phyloP scores from a whole-genome alignment of 768 basidiomycete species.

The Crucibulum laeve region DNA sequence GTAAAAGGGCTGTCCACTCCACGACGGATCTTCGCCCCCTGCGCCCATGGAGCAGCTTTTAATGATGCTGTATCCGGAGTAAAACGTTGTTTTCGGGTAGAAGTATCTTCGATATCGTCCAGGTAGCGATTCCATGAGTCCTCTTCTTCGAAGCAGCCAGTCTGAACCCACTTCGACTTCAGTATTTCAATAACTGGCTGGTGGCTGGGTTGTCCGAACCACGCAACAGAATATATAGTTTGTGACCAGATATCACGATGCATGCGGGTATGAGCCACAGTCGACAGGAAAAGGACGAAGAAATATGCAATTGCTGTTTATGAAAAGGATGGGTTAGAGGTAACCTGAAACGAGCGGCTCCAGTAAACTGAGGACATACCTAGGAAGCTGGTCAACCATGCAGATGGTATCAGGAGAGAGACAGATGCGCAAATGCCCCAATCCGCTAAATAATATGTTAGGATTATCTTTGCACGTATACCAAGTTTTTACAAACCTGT shows the following conservation, averaged over 20 bases:
- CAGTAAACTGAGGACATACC: constrained; percentile 29
- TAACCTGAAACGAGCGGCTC: constrained; percentile 25
- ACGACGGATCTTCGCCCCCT: constrained; percentile 37
- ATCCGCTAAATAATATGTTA: constrained; percentile 20
- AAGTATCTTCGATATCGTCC: constrained; percentile 24
- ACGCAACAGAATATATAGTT: constrained; percentile 48
- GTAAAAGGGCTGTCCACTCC: constrained; percentile 56
- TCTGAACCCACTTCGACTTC: not conserved
- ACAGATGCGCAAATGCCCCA: constrained; percentile 45
- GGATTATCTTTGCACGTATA: constrained; percentile 5
- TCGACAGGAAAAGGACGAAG: constrained; percentile 42
- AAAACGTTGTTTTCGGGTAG: constrained; percentile 9
- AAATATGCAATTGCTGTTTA: constrained; percentile 41
- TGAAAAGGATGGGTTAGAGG: too few relatives aligned
- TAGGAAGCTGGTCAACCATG: constrained; percentile 44
- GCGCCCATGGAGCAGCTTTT: constrained; percentile 47
- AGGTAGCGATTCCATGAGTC: constrained; percentile 9
- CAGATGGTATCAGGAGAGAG: constrained; percentile 38
- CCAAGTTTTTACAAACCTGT: constrained; percentile 23
- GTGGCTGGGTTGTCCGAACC: constrained; percentile 38
- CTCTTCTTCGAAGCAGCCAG: constrained; percentile 10
- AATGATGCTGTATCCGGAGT: constrained; percentile 10
- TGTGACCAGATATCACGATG: constrained; percentile 49
- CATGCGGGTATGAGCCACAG: constrained; percentile 37
- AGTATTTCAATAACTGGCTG: not conserved